Percentiles rank a stretch among this genome's conserved stretches.
phyloP scores from a whole-genome alignment of 2,329 filamentous ascomycete species.

The Aureobasidium lini region DNA sequence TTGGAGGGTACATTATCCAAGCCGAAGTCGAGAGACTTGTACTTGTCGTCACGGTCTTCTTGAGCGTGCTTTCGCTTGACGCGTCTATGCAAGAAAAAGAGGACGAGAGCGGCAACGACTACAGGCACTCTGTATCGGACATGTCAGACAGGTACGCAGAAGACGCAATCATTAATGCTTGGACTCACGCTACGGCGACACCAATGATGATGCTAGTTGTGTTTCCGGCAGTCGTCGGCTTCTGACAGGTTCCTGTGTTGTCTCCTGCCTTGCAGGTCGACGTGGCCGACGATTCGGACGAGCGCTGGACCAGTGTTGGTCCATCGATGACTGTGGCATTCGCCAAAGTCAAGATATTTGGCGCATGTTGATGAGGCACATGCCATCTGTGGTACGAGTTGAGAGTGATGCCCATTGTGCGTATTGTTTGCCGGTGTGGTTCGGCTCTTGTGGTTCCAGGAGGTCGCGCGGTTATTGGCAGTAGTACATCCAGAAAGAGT shows the following conservation, averaged over 20 bases:
- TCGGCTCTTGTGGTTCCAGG: constrained; percentile 11
- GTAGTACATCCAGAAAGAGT: background rate
- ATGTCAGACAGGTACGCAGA: background rate
- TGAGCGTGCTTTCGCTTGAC: constrained; percentile 61
- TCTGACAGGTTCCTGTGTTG: constrained; percentile 22
- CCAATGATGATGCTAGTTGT: constrained; percentile 27
- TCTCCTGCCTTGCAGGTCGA: constrained; percentile 22
- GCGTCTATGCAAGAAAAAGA: constrained; percentile 73
- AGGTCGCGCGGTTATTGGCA: constrained; percentile 14
- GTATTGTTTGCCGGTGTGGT: background rate
- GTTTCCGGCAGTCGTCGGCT: constrained; percentile 21
- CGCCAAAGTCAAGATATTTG: background rate
- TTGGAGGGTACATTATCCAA: constrained; percentile 45
- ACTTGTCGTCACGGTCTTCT: constrained; percentile 80
- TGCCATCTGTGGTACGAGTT: constrained; percentile 10
- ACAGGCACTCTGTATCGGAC: constrained; percentile 61
- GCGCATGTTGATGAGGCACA: constrained; percentile 3
- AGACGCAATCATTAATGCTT: background rate
- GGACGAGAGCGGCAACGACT: constrained; percentile 54
- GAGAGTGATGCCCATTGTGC: background rate
- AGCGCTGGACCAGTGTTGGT: constrained; percentile 8
- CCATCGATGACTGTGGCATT: background rate
- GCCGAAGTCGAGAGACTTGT: constrained; percentile 89
- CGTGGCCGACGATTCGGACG: constrained; percentile 13
- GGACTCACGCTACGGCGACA: constrained; percentile 28